Conservation (phyloP, 164 flowering plant species). For the Stephania yunnanensis region DNA sequence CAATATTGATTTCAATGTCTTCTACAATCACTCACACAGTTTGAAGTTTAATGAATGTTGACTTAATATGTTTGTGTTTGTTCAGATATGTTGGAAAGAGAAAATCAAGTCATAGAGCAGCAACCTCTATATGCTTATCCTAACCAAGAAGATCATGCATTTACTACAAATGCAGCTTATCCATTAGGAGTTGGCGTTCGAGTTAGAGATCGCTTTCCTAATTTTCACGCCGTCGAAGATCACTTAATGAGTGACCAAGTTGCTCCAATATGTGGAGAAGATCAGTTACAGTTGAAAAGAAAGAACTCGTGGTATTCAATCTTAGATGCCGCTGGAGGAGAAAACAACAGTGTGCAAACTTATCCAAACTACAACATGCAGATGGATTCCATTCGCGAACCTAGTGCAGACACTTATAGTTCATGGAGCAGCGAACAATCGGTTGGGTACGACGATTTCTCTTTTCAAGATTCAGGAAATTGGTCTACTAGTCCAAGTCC, state of each 20-base stretch:
- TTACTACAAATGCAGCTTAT: background rate
- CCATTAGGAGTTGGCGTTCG: background rate
- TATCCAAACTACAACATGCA: background rate
- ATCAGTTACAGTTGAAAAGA: background rate
- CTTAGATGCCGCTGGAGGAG: conserved; percentile 1
- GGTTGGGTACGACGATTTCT: background rate
- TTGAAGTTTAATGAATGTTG: background rate
- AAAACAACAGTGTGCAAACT: background rate
- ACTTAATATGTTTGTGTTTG: background rate
- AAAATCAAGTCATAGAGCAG: conserved; percentile 6
- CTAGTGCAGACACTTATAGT: background rate
- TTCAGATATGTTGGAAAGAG: conserved; percentile 3
- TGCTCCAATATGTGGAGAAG: background rate
- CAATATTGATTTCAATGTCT: background rate
- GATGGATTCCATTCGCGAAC: background rate
- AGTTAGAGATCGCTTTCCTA: too few species aligned
- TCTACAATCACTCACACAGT: background rate
- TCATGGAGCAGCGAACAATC: background rate
- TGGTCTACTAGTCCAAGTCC: background rate
- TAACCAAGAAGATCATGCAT: background rate
- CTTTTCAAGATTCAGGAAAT: background rate
- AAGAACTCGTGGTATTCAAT: conserved; percentile 8
- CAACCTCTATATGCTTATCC: background rate
- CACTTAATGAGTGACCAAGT: conserved; percentile 9
- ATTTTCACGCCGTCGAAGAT: background rate